Evolutionary conservation across 192 early-diverging fungal species (phyloP), one percentile per base, ranked within the genome.

Genomic region (Chytriomyces sp.): DNA sequence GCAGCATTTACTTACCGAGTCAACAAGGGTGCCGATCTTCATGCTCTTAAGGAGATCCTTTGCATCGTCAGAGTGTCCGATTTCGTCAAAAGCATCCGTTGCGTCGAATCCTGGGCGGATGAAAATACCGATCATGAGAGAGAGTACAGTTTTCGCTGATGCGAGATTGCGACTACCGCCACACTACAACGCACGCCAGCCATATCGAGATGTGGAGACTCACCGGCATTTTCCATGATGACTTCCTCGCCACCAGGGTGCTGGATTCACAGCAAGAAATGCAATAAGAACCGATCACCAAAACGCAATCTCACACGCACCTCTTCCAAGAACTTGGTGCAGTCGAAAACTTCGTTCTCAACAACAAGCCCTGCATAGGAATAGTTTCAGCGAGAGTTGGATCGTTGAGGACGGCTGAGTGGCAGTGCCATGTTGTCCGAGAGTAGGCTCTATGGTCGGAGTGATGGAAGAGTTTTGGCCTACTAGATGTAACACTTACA

Each of bases 161-260:
- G 20, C 45, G 45, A 49, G 20, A 45, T 23, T 71, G 28, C 62
- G 24, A 23, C n/a, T 23, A 72, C 23, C 66, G 10, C 66, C 16
- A 2, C 35, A 35, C 35, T 35, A 35, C 35, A 35, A 35, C 35
- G 35, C 35, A 35, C 35, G 35, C 35, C 35, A 35, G 35, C 2
- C 35, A 35, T 10, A 26, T 5, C 10, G 43, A 7, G 61, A 9
- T 48, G 9, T 26, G n/a, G 2, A 23, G 18, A 61, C 75, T 87
- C 88, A 82, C 94, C 97, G 64, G 90, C 95, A 76, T 92, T 89
- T 83, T 97, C 97, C 57, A 96, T 78, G 74, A 98, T 85, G 13
- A 98, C 94, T 82, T 98, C 97, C 85, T 97, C 97, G 81, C 97
- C 97, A 81, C 97, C 97, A 26, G 97, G 97, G 82, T 98, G 97